Conservation (phyloP, 75 land plant genomes). For the Cryptomeria japonica region DNA sequence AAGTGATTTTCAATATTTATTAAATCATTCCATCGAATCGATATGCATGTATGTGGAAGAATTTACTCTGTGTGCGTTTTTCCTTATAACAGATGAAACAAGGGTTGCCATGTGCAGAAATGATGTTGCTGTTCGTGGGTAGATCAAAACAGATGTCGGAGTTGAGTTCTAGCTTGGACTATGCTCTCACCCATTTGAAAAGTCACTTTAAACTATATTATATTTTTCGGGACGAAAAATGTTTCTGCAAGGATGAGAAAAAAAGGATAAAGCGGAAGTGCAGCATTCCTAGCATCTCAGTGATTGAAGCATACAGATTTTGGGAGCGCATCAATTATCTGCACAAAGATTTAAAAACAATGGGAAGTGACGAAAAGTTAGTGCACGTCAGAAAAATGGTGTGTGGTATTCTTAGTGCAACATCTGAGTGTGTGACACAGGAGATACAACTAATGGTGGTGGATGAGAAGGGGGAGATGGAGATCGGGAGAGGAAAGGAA, state of each 20-base stretch:
- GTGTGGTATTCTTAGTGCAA: background rate
- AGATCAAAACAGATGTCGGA: background rate
- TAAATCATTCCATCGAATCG: background rate
- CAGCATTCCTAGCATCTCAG: background rate
- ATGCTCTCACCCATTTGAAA: background rate
- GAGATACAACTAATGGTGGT: background rate
- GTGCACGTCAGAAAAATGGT: background rate
- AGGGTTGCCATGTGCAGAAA: background rate
- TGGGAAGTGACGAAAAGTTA: background rate
- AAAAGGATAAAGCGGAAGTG: background rate
- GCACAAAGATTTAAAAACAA: background rate
- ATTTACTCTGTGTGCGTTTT: background rate
- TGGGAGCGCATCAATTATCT: background rate
- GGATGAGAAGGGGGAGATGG: background rate
- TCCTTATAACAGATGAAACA: background rate
- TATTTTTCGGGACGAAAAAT: no score
- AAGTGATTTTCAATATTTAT: no score
- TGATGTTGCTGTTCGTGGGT: background rate
- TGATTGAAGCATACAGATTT: background rate
- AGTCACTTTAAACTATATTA: background rate
- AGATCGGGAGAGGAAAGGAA: background rate
- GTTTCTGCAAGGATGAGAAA: background rate
- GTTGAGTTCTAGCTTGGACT: background rate
- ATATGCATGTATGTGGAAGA: background rate
- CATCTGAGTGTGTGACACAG: no score